A percentile compares a stretch with the other conserved stretches of the same genome.
Evolutionary conservation across 352 stramenopile species (phyloP).

Genomic region (Discostella stelligera): DNA sequence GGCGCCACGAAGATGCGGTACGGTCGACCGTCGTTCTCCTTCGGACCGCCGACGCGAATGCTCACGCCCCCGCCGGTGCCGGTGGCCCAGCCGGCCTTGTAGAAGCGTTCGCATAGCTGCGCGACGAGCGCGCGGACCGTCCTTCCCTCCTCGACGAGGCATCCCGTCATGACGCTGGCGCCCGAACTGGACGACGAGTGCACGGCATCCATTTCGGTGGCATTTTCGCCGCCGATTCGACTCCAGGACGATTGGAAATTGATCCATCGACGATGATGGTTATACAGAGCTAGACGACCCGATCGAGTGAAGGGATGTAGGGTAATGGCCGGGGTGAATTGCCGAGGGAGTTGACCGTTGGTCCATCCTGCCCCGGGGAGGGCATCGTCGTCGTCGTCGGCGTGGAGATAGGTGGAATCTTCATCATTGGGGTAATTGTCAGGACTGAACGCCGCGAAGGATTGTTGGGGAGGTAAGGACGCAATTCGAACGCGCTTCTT

Average conservation of each 20-base stretch:
- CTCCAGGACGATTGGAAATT: slow-evolving; percentile 64
- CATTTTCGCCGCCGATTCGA: slow-evolving; percentile 48
- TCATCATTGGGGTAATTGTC: slow-evolving; percentile 39
- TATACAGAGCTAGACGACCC: slow-evolving; percentile 63
- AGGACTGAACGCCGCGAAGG: slow-evolving; percentile 32
- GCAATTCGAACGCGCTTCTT: background rate
- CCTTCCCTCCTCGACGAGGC: slow-evolving; percentile 45
- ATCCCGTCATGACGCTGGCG: slow-evolving; percentile 32
- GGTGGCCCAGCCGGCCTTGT: slow-evolving; percentile 88
- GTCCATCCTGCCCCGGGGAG: slow-evolving; percentile 59
- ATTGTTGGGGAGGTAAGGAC: slow-evolving; percentile 22
- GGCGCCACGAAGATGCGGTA: slow-evolving; percentile 94
- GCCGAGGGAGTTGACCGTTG: slow-evolving; percentile 53
- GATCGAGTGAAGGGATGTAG: slow-evolving; percentile 67
- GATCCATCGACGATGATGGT: slow-evolving; percentile 70
- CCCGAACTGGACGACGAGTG: slow-evolving; percentile 15
- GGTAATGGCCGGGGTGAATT: slow-evolving; percentile 40
- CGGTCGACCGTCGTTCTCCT: slow-evolving; percentile 63
- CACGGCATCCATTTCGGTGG: slow-evolving; percentile 38
- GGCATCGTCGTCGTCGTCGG: background rate
- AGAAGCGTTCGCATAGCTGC: slow-evolving; percentile 76
- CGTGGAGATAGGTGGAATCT: slow-evolving; percentile 39
- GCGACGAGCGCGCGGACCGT: slow-evolving; percentile 56
- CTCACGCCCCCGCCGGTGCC: slow-evolving; percentile 92
- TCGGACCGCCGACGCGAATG: slow-evolving; percentile 82